These are phyloP conservation scores for Peronosclerospora sorghi DNA, from an alignment of 352 stramenopile genomes.

Conservation along the genomic window DNA sequence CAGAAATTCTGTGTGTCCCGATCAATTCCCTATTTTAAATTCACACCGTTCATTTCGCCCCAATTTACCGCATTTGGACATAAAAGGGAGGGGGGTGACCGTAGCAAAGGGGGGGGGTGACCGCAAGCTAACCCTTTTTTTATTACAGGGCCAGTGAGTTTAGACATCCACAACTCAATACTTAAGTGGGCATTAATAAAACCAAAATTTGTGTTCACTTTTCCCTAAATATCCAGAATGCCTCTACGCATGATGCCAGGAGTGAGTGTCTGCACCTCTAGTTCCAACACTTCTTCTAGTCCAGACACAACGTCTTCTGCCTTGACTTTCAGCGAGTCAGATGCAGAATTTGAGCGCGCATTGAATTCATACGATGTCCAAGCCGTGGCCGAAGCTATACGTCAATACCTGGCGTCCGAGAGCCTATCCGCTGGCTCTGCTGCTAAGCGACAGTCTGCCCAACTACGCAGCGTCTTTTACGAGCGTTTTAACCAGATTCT, in stretches of 20 bases:
- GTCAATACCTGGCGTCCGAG: slow-evolving; percentile 57
- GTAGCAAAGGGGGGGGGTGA: too few species aligned
- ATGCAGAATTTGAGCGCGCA: slow-evolving; percentile 60
- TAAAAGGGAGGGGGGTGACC: too few species aligned
- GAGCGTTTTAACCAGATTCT: slow-evolving; percentile 80
- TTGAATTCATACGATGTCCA: slow-evolving; percentile 59
- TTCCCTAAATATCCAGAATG: too few species aligned
- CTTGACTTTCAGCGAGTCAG: slow-evolving; percentile 43
- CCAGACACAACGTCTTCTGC: slow-evolving; percentile 4
- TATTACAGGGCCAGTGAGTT: too few species aligned
- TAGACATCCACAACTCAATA: too few species aligned
- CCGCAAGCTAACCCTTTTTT: too few species aligned
- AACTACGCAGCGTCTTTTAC: slow-evolving; percentile 75
- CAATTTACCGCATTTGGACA: too few species aligned
- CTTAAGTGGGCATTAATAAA: too few species aligned
- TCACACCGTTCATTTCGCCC: too few species aligned
- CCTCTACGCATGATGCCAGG: slow-evolving; percentile 1
- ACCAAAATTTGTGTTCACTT: too few species aligned
- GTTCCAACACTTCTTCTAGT: neutral
- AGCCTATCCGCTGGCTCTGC: slow-evolving; percentile 29
- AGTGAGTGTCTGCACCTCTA: slow-evolving; percentile 1
- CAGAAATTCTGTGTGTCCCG: too few species aligned
- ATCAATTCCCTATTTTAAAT: too few species aligned
- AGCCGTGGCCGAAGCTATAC: slow-evolving; percentile 42
- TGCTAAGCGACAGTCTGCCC: slow-evolving; percentile 65